Evolutionary conservation across 345 rosid species (phyloP).

Genomic region (Camelina hispida): DNA sequence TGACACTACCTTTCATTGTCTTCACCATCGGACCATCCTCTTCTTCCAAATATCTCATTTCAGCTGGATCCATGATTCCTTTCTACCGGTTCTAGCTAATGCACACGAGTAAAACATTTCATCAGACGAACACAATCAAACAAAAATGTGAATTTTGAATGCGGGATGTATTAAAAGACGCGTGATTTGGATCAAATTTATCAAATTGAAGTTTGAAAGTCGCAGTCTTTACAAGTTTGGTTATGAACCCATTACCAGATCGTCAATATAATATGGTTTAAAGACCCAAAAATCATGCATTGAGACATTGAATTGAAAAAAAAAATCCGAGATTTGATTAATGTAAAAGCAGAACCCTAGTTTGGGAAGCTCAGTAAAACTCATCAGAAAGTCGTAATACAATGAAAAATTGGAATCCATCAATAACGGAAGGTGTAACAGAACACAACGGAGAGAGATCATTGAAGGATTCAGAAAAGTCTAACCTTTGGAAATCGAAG

Average conservation of each 20-base stretch:
- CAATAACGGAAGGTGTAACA: background rate
- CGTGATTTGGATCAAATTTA: background rate
- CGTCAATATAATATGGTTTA: background rate
- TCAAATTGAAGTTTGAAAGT: constrained; percentile 18
- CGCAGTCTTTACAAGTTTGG: background rate
- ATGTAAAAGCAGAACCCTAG: constrained; percentile 39
- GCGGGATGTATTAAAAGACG: background rate
- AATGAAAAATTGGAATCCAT: background rate
- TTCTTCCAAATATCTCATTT: constrained; percentile 85
- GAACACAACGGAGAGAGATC: constrained; percentile 8
- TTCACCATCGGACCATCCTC: constrained; percentile 74
- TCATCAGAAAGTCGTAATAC: constrained; percentile 4
- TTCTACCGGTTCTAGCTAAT: constrained; percentile 22
- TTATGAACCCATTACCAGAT: constrained; percentile 26
- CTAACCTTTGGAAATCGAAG: constrained; percentile 39
- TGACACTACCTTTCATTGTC: constrained; percentile 83
- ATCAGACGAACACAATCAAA: constrained; percentile 13
- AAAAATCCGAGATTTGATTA: constrained; percentile 14
- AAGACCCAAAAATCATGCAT: background rate
- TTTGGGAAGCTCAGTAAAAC: constrained; percentile 23
- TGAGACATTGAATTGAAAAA: background rate
- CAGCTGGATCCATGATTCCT: constrained; percentile 75
- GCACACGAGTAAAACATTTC: constrained; percentile 7
- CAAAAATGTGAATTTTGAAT: background rate
- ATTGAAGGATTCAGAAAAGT: constrained; percentile 17